phyloP scores from a whole-genome alignment of 2,329 filamentous ascomycete genomes.

The Endocalyx cinctus region DNA sequence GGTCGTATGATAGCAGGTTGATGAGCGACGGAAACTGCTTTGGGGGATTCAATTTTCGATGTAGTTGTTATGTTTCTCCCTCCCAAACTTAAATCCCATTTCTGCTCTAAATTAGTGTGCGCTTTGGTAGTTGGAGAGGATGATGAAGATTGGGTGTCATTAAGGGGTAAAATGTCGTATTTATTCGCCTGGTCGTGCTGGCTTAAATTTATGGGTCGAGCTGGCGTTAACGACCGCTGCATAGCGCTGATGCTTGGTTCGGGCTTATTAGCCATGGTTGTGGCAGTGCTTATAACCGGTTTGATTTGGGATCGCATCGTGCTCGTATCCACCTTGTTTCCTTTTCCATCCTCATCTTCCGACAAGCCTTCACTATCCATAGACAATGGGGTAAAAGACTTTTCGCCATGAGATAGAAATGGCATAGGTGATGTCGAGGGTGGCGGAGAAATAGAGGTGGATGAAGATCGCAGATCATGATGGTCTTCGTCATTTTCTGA shows the following conservation, averaged over 20 bases:
- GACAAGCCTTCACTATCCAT: slow-evolving; percentile 28
- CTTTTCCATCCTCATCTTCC: no score
- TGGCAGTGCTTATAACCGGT: slow-evolving; percentile 11
- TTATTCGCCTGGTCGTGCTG: slow-evolving; percentile 16
- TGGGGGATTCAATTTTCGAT: slow-evolving; percentile 6
- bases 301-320: slow-evolving; percentile 3
- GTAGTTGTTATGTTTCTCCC: slow-evolving; percentile 9
- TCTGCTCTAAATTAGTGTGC: no score
- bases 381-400: slow-evolving; percentile 27
- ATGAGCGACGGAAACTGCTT: slow-evolving; percentile 2
- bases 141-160: slow-evolving; percentile 16
- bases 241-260: slow-evolving; percentile 19
- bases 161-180: slow-evolving; percentile 27
- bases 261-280: slow-evolving; percentile 16
- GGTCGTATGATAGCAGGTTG: slow-evolving; percentile 23
- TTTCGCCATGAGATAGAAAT: slow-evolving; percentile 20
- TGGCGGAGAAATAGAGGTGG: slow-evolving; percentile 21
- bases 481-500: no score
- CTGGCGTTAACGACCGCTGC: slow-evolving; percentile 29
- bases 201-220: slow-evolving; percentile 21
- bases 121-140: slow-evolving; percentile 14
- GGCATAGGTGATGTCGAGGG: slow-evolving; percentile 27
- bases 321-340: no score
- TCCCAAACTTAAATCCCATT: no score
- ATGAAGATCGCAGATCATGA: no score